Base-by-base conservation (phyloP, 1,284 basidiomycete genomes). In the Ceratobasidium sp. region DNA sequence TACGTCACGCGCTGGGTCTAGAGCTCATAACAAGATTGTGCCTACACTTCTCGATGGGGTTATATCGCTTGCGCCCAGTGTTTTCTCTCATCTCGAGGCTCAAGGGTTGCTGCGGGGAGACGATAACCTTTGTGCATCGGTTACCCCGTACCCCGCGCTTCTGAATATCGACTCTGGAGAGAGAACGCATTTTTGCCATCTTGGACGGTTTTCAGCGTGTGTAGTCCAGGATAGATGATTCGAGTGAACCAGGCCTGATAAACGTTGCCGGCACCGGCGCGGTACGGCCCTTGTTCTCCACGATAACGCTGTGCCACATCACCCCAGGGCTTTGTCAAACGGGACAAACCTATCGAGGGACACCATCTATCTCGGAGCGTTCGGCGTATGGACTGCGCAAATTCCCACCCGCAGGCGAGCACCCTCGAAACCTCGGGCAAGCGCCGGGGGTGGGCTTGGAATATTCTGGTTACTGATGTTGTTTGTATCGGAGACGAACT, bases 1-100 rank as follows among this genome's bases (percentile, higher is more conserved):
- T 62, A 62, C 60, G 60, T 62, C 60, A 62, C 43, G 23, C 28
- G n/a, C n/a, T 14, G 21, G 61, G 61, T 34, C 61, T 43, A 50
- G 28, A 26, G 28, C 26, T 30, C 45, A n/a, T n/a, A n/a, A n/a
- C n/a, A n/a, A n/a, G n/a, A n/a, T n/a, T n/a, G 39, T 26, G 28
- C 61, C 28, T 48, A 23, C 9, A 45, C 18, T 12, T 16, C 61
- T 48, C 26, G 61, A 64, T 64, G 61, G 45, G 61, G 61, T 34
- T 50, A 64, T 64, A n/a, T 64, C 26, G 28, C n/a, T 21, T 64
- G 45, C 61, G 61, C 61, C 45, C 45, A 16, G n/a, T 12, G 1
- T 58, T 21, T 57, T 18, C 6, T 21, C 10, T 6, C 18, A 23
- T n/a, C 59, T 32, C 36, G 41, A 18, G 59, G 21, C 14, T 57